Conservation (phyloP, 1,139 yeast species). For the Yamadazyma mexicana region DNA sequence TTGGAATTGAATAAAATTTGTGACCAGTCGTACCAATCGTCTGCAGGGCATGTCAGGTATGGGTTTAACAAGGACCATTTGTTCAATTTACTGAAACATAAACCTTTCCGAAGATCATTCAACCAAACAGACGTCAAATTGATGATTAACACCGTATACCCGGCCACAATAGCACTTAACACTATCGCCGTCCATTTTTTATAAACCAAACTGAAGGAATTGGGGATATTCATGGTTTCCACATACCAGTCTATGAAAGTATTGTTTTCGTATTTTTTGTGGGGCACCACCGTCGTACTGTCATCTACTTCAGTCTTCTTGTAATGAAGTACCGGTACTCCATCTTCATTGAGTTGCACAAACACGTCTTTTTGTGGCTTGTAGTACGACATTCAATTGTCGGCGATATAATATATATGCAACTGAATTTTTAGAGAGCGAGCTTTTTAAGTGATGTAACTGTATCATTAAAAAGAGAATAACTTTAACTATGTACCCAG, state of each 20-base stretch:
- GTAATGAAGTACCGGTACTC: slow-evolving; percentile 3
- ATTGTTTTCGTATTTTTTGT: slow-evolving; percentile 26
- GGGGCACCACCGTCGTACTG: neutral
- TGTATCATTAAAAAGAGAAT: too few relatives aligned
- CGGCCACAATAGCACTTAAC: slow-evolving; percentile 54
- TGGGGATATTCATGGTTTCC: slow-evolving; percentile 22
- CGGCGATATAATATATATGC: too few relatives aligned
- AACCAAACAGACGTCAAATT: slow-evolving; percentile 65
- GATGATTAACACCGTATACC: slow-evolving; percentile 57
- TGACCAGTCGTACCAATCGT: slow-evolving; percentile 46
- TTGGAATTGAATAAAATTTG: slow-evolving; percentile 25
- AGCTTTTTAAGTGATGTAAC: too few relatives aligned
- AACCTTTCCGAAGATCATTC: slow-evolving; percentile 56
- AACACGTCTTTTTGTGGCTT: slow-evolving; percentile 2
- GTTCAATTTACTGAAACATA: slow-evolving; percentile 38
- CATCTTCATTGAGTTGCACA: slow-evolving; percentile 4
- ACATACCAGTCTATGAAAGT: slow-evolving; percentile 39
- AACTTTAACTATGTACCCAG: slow-evolving; percentile 27
- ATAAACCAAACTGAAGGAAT: slow-evolving; percentile 10
- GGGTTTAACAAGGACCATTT: slow-evolving; percentile 47
- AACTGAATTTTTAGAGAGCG: too few relatives aligned
- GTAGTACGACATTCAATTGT: slow-evolving; percentile 6
- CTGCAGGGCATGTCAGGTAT: slow-evolving; percentile 45
- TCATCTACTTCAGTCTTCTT: neutral
- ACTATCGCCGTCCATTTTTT: slow-evolving; percentile 62